These are phyloP conservation scores for Triticum monococcum DNA, from an alignment of 176 grass and related monocot genomes.

Conservation along the genomic window DNA sequence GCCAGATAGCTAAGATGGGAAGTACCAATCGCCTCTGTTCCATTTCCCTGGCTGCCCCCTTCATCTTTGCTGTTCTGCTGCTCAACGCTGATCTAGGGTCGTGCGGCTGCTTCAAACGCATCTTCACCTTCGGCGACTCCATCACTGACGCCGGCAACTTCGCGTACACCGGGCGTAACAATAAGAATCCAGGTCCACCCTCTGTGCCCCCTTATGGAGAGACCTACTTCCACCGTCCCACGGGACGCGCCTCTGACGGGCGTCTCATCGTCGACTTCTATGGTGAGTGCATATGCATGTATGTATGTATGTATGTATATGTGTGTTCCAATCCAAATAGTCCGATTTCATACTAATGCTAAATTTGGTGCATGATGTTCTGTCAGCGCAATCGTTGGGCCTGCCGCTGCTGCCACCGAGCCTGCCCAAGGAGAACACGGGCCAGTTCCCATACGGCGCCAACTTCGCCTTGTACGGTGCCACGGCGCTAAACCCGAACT, in stretches of 20 bases:
- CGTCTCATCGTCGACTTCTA: conserved; percentile 37
- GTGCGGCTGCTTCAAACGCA: conserved; percentile 49
- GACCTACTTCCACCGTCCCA: conserved; percentile 51
- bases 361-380: neutral
- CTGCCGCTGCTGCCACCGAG: conserved; percentile 41
- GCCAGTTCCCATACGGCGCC: conserved; percentile 43
- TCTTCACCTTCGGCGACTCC: conserved; percentile 75
- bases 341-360: too few relatives aligned
- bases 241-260: neutral
- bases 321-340: neutral
- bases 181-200: neutral
- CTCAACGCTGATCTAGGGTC: neutral
- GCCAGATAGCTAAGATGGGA: neutral
- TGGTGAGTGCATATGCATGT: conserved; percentile 17
- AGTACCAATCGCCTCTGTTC: neutral
- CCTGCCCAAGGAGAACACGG: conserved; percentile 19
- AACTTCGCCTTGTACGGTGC: conserved; percentile 59
- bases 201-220: conserved; percentile 50
- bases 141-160: conserved; percentile 67
- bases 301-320: neutral
- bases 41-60: neutral
- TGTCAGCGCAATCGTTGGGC: conserved; percentile 53
- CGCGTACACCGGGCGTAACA: neutral
- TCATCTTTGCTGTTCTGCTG: neutral
- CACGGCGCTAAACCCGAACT: conserved; percentile 33